Evolutionary conservation across 2,329 filamentous ascomycete genomes (phyloP).

Genomic region (Claviceps africana): DNA sequence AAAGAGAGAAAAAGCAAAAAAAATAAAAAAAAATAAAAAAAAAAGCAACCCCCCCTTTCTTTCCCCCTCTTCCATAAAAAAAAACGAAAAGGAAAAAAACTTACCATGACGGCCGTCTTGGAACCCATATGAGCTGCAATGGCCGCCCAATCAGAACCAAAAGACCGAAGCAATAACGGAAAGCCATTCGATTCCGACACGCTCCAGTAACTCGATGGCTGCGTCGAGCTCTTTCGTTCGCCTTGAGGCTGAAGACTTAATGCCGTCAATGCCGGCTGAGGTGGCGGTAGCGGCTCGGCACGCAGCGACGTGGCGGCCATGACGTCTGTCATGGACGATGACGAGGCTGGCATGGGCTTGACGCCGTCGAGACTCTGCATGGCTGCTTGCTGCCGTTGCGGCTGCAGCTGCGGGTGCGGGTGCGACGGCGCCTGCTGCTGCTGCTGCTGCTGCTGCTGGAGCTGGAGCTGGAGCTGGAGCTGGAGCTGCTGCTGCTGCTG

Average conservation of each 20-base stretch:
- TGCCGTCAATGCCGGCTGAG: conserved; percentile 32
- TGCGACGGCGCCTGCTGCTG: not conserved
- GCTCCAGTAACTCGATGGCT: conserved; percentile 76
- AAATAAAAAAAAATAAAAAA: not conserved
- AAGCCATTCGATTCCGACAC: conserved; percentile 71
- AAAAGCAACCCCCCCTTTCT: too few species aligned
- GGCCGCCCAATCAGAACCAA: conserved; percentile 64
- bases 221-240: conserved; percentile 39
- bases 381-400: conserved; percentile 4
- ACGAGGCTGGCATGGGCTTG: conserved; percentile 20
- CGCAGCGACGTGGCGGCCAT: conserved; percentile 43
- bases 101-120: conserved; percentile 76
- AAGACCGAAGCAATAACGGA: conserved; percentile 54
- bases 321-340: conserved; percentile 30
- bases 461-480: not conserved
- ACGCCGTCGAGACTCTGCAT: conserved; percentile 21
- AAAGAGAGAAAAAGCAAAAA: not conserved
- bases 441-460: conserved; percentile 19
- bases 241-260: conserved; percentile 35
- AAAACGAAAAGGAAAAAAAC: too few species aligned
- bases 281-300: conserved; percentile 35
- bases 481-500: not conserved
- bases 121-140: conserved; percentile 71
- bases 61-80: too few species aligned
- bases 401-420: not conserved